A percentile compares a stretch with the other conserved stretches of the same genome.
Conservation (phyloP, 768 basidiomycete species). For the Gloeophyllum trabeum region DNA sequence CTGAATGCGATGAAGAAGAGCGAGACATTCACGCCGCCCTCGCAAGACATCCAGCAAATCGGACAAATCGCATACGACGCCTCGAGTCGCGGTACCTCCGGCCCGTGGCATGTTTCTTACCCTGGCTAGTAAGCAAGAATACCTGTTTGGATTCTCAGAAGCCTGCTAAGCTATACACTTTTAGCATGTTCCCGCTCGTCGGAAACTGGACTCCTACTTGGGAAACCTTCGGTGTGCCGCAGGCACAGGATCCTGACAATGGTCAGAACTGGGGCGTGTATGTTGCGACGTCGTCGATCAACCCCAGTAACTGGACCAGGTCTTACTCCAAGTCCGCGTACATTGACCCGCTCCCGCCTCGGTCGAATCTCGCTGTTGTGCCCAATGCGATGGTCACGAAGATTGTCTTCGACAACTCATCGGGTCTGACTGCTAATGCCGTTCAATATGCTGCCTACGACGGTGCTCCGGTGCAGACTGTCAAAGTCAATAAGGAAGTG, state of each 20-base stretch:
- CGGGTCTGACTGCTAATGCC: slow-evolving; percentile 26
- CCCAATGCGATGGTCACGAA: slow-evolving; percentile 48
- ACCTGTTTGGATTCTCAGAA: too few relatives aligned
- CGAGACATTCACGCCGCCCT: slow-evolving; percentile 48
- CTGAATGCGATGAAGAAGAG: slow-evolving; percentile 34
- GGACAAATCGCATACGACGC: slow-evolving; percentile 34
- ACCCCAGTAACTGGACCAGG: slow-evolving; percentile 51
- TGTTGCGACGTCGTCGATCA: slow-evolving; percentile 32
- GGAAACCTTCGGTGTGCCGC: slow-evolving; percentile 29
- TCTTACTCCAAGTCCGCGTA: slow-evolving; percentile 51
- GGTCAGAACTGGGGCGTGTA: slow-evolving; percentile 39
- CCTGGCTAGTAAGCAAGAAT: slow-evolving; percentile 47
- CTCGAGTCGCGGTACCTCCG: slow-evolving; percentile 36
- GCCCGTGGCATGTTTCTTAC: slow-evolving; percentile 36
- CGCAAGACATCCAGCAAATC: slow-evolving; percentile 21
- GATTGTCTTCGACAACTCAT: slow-evolving; percentile 26
- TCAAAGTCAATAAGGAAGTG: slow-evolving; percentile 52
- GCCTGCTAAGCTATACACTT: too few relatives aligned
- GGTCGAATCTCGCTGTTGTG: slow-evolving; percentile 53
- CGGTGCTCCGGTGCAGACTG: slow-evolving; percentile 22
- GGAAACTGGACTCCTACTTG: slow-evolving; percentile 46
- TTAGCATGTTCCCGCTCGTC: slow-evolving; percentile 36
- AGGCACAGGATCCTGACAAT: slow-evolving; percentile 29
- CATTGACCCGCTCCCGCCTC: slow-evolving; percentile 52
- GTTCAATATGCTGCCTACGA: slow-evolving; percentile 35